Percentiles rank a stretch among this genome's conserved stretches.
These are phyloP conservation scores for Tephrocybe sp. DNA, from an alignment of 768 basidiomycete species.

Conservation along the genomic window DNA sequence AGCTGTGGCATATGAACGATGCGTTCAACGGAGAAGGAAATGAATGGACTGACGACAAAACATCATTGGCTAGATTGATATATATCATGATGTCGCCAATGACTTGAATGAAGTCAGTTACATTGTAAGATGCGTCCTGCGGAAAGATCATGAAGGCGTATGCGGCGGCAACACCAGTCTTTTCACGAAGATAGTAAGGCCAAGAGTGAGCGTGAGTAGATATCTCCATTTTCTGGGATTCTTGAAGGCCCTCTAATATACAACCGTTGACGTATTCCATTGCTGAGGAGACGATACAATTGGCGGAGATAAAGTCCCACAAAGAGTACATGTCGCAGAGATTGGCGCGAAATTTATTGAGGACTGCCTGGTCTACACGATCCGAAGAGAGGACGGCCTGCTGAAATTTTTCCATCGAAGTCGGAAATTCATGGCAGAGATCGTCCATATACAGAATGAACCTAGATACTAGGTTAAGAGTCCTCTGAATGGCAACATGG, in stretches of 20 bases:
- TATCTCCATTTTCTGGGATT: neutral
- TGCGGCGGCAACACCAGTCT: neutral
- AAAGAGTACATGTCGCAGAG: neutral
- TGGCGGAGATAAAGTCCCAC: neutral
- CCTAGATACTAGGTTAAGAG: neutral
- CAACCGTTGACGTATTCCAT: neutral
- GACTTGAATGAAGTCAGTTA: neutral
- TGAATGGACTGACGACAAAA: neutral
- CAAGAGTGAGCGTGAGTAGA: neutral
- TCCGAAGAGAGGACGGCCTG: neutral
- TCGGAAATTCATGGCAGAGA: neutral
- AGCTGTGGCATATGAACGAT: neutral
- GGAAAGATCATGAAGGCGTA: constrained; percentile 2
- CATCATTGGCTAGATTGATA: neutral
- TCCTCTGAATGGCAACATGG: too few relatives aligned
- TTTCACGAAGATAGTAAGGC: neutral
- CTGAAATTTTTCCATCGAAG: neutral
- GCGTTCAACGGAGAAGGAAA: neutral
- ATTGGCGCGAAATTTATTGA: neutral
- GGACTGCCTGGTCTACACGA: neutral
- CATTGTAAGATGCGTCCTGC: neutral
- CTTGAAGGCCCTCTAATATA: neutral
- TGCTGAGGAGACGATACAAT: neutral
- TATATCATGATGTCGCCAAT: neutral
- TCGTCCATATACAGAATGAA: neutral